Percentiles rank a stretch among this genome's conserved stretches.
These are phyloP conservation scores for Trichoderma aggressivum DNA, from an alignment of 2,329 filamentous ascomycete genomes.

Conservation along the genomic window DNA sequence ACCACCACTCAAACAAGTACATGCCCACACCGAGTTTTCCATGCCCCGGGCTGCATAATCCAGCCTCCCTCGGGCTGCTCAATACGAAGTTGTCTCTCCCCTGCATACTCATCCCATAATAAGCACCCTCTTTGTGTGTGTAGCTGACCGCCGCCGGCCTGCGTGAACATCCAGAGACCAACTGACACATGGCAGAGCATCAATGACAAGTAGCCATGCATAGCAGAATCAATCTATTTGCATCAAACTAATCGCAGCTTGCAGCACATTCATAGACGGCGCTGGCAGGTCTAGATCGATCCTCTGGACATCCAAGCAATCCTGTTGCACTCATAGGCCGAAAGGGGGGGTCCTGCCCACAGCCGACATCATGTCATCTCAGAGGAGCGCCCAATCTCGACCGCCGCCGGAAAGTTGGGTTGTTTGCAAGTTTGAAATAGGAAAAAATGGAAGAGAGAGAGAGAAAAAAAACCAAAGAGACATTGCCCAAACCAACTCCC, in stretches of 20 bases:
- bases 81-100: not conserved
- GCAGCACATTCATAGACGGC: slow-evolving; percentile 3
- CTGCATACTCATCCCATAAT: not conserved
- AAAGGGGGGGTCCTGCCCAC: not conserved
- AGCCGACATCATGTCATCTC: not conserved
- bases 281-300: slow-evolving; percentile 5
- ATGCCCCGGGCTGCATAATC: not conserved
- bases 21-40: not conserved
- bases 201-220: slow-evolving; percentile 5
- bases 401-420: not conserved
- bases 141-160: not conserved
- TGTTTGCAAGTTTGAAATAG: not conserved
- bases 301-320: not conserved
- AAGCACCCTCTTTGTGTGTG: not conserved
- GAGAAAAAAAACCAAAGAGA: not conserved
- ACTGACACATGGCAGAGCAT: slow-evolving; percentile 13
- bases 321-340: not conserved
- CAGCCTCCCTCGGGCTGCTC: not conserved
- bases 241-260: slow-evolving; percentile 1
- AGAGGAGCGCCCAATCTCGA: not conserved
- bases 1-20: not conserved
- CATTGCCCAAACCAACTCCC: not conserved
- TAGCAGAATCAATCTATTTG: slow-evolving; percentile 9
- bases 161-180: not conserved
- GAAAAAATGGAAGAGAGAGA: not conserved